Base-by-base conservation (phyloP, 225 moss, liverwort and hornwort genomes). In the Lunularia cruciata region DNA sequence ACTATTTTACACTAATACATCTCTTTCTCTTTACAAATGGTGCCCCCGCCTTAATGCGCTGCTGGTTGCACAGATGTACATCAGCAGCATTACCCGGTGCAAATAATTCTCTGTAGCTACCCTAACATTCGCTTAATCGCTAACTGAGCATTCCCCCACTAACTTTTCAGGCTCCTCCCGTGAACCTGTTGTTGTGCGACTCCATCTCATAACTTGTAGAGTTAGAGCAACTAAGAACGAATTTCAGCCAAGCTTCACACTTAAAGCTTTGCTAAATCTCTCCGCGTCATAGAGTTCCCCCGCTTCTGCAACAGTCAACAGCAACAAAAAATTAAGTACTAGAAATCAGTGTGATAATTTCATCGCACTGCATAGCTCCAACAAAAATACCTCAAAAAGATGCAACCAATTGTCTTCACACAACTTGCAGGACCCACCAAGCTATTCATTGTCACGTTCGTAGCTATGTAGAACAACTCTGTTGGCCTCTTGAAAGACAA, bases 1-100 rank as follows among this genome's bases (percentile, higher is more conserved):
- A 37, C 66, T 61, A 65, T 8, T 79, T 35, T 75, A 71, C 79
- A 79, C 42, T 67, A 43, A 59, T 32, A 27, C 11, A 45, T 64
- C 78, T 78, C 78, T 60, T 25, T 69, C 51, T 25, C 74, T 67
- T 75, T 74, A 74, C 74, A 65, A 71, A 36, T 71, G 58, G 47
- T 66, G 66, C 49, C 78, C 64, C 63, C 78, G 70, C 73, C 63
- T 69, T 32, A 10, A 48, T 31, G 46, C 46, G 58, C 65, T 38
- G 59, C 79, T 9, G 25, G 60, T 53, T 65, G 63, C 42, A 33
- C 9, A 74, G 74, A 43, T 39, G 7, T 52, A 47, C 65, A 4
- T 49, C 31, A 31, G 20, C 32, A 20, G 32, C 34, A 72, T 60
- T 51, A 33, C 49, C 35, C 34, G 48, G 49, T 66, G 48, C 67